Evolutionary conservation across 768 basidiomycete species (phyloP), one percentile per base, ranked within the genome.

Genomic region (Agrocybe pediades): DNA sequence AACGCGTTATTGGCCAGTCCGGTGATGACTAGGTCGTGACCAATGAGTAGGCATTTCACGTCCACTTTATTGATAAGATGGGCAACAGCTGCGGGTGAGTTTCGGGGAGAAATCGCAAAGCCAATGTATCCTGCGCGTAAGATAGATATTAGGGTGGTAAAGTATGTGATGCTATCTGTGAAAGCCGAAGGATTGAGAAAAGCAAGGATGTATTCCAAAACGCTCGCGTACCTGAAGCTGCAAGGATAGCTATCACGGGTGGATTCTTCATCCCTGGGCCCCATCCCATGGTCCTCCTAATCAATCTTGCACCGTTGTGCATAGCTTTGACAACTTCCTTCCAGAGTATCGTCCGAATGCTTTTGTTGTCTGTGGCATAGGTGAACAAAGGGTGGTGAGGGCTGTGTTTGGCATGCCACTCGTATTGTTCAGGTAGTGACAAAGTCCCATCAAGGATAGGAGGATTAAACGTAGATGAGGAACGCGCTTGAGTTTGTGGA

Each of bases 141-240:
- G 6, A 56, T 43, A 0, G 55, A 26, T 21, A 52, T 43, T 2
- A 40, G 24, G 27, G 44, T 48, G 0, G 55, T 56, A 17, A 48
- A 56, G 24, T 56, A 56, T 0, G 55, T 48, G 3, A 56, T 36
- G 6, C 50, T 52, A 33, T 56, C 55, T 56, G 30, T 36, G 7
- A 30, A 30, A 6, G n/a, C 4, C n/a, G n/a, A 36, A 5, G 33
- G 3, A n/a, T n/a, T 36, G 33, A 36, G 4, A 13, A 15, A 13
- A 36, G 33, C 33, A 4, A 15, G 33, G 3, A 36, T 15, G n/a
- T 36, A 6, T 36, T 4, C 4, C 13, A 4, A 11, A 6, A 15
- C 33, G 3, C 13, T 30, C 7, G 29, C 15, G 29, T 30, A 36
- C 33, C 33, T 6, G 33, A 36, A 5, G 33, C 4, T 36, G 11